Conservation (phyloP, 305 asterid species). For the Monarda citriodora region DNA sequence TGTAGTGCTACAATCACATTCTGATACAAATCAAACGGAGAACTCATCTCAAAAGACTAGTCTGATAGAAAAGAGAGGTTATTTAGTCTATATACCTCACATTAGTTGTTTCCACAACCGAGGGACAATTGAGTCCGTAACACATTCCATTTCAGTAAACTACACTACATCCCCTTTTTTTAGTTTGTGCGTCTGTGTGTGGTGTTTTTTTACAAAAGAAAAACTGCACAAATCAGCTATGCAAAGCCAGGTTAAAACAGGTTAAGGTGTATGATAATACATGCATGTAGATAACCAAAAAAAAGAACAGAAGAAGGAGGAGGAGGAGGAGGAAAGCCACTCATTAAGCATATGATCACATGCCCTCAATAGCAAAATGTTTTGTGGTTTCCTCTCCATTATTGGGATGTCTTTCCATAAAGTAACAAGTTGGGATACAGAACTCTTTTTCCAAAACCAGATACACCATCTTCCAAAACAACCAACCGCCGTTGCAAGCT, state of each 20-base stretch:
- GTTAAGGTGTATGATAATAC: slow-evolving; percentile 11
- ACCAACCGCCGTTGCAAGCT: slow-evolving; percentile 15
- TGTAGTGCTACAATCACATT: slow-evolving; percentile 1
- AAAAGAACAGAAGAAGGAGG: not conserved
- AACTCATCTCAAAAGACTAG: too few species aligned
- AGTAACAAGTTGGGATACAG: slow-evolving; percentile 18
- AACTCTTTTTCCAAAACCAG: not conserved
- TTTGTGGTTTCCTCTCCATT: slow-evolving; percentile 26
- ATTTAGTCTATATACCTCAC: too few species aligned
- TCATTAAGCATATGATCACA: slow-evolving; percentile 31
- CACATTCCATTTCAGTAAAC: slow-evolving; percentile 21
- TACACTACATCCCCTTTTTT: not conserved
- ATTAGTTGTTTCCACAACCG: too few species aligned
- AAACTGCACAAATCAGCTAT: slow-evolving; percentile 5
- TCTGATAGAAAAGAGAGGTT: too few species aligned
- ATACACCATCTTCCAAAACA: slow-evolving; percentile 24
- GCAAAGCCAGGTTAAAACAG: slow-evolving; percentile 16
- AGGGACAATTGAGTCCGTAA: too few species aligned
- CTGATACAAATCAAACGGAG: too few species aligned
- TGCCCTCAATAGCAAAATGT: slow-evolving; percentile 28
- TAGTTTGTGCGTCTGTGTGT: not conserved
- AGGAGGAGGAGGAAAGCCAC: slow-evolving; percentile 26
- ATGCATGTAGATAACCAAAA: not conserved
- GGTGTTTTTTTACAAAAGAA: not conserved
- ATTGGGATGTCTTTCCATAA: slow-evolving; percentile 28